phyloP scores from a whole-genome alignment of 2,329 filamentous ascomycete species.

The Phialophora chinensis region DNA sequence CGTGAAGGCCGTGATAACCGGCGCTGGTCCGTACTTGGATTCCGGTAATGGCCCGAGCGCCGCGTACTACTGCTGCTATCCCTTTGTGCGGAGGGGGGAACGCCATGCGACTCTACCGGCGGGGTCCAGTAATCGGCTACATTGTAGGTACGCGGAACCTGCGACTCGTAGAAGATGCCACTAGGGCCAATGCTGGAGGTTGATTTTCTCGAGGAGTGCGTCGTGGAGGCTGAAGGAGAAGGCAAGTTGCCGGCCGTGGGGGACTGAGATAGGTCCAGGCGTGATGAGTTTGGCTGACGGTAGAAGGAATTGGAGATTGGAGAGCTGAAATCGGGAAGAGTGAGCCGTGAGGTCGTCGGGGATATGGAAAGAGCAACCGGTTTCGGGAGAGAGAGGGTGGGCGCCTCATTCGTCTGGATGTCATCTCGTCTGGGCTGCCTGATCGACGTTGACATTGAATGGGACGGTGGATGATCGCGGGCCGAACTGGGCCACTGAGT shows the following conservation, averaged over 20 bases:
- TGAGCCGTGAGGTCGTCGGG: neutral
- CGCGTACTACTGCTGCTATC: neutral
- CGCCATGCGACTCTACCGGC: slow-evolving; percentile 18
- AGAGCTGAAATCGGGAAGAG: neutral
- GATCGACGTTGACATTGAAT: neutral
- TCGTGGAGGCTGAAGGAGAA: slow-evolving; percentile 4
- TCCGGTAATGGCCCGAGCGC: neutral
- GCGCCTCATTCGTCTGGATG: neutral
- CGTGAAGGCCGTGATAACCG: neutral
- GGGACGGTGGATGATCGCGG: neutral
- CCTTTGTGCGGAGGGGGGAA: slow-evolving; percentile 1
- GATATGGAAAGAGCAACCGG: slow-evolving; percentile 8
- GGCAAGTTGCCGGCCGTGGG: slow-evolving; percentile 5
- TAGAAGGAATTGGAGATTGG: slow-evolving; percentile 21
- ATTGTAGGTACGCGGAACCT: slow-evolving; percentile 14
- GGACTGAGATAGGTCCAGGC: slow-evolving; percentile 22
- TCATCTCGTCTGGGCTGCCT: neutral
- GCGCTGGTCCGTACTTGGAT: slow-evolving; percentile 11
- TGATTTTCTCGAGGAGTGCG: slow-evolving; percentile 14
- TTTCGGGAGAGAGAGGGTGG: slow-evolving; percentile 9
- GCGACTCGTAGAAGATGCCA: slow-evolving; percentile 31
- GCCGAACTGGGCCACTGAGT: neutral
- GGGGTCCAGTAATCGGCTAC: slow-evolving; percentile 26
- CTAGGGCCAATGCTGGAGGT: slow-evolving; percentile 25
- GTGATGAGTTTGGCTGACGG: slow-evolving; percentile 23